Evolutionary conservation across 768 basidiomycete species (phyloP).

Genomic region (Rhodotorula kratochvilovae): DNA sequence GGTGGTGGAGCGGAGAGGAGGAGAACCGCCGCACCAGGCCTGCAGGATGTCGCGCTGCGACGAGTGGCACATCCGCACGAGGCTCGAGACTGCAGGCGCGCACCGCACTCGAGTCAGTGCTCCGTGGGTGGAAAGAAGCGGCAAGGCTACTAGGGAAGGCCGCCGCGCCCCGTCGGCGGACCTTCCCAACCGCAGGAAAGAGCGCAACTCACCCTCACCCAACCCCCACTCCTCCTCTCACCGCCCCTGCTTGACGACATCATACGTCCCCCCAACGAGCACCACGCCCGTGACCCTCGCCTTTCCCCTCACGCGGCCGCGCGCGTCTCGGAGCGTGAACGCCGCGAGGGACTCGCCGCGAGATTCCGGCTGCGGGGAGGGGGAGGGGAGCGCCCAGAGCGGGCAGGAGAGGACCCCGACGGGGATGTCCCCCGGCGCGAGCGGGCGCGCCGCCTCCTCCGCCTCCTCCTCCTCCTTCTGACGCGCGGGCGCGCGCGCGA

Average conservation of each 20-base stretch:
- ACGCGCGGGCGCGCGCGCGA: not conserved
- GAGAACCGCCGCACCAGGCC: not conserved
- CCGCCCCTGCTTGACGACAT: slow-evolving; percentile 1
- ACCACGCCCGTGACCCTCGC: not conserved
- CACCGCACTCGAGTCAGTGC: too few species aligned
- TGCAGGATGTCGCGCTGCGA: not conserved
- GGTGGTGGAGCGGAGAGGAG: too few species aligned
- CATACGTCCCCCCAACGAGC: slow-evolving; percentile 12
- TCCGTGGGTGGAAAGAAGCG: too few species aligned
- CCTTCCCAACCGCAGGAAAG: not conserved
- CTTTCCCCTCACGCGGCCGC: too few species aligned
- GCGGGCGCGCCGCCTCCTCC: too few species aligned
- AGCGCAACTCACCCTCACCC: not conserved
- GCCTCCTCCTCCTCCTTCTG: too few species aligned
- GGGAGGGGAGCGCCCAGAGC: not conserved
- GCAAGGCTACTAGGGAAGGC: too few species aligned
- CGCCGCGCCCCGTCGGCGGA: not conserved
- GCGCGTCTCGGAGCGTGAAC: not conserved
- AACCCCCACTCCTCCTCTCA: not conserved
- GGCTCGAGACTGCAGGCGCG: not conserved
- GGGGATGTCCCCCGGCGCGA: not conserved
- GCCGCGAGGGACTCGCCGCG: not conserved
- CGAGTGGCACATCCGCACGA: not conserved
- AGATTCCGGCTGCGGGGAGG: not conserved
- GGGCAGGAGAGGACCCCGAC: not conserved